Evolutionary conservation across 805 yeast species (phyloP).

Genomic region (Ogataea sp.): DNA sequence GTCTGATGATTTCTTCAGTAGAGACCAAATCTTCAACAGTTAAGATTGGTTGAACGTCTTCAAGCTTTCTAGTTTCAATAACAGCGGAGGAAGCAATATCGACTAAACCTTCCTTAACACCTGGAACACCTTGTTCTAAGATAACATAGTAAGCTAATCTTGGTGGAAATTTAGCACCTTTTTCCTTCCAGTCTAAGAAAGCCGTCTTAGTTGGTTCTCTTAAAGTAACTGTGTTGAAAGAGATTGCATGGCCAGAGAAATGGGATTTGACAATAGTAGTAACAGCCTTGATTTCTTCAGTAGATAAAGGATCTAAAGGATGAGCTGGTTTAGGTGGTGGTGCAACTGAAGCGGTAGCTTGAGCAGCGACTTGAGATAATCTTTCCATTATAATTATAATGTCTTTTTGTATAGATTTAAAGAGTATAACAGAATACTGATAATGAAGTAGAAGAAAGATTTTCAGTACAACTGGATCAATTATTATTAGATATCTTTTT

Average conservation of each 20-base stretch:
- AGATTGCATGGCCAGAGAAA: conserved; percentile 35
- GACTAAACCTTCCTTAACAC: conserved; percentile 66
- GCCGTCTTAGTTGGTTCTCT: conserved; percentile 63
- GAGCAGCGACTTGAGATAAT: conserved; percentile 54
- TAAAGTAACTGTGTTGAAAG: conserved; percentile 63
- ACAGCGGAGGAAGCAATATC: conserved; percentile 44
- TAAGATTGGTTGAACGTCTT: conserved; percentile 67
- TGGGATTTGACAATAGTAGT: conserved; percentile 43
- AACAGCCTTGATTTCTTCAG: conserved; percentile 52
- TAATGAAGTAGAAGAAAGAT: background rate
- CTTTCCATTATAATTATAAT: conserved; percentile 48
- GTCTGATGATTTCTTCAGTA: conserved; percentile 59
- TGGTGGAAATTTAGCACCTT: conserved; percentile 53
- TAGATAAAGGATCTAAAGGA: conserved; percentile 66
- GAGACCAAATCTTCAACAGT: conserved; percentile 58
- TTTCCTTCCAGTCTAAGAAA: conserved; percentile 58
- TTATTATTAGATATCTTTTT: no score
- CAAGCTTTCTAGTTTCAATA: conserved; percentile 37
- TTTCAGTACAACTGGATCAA: no score
- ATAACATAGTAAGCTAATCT: conserved; percentile 62
- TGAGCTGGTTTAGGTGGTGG: conserved; percentile 52
- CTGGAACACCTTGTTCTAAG: conserved; percentile 48
- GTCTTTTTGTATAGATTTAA: no score
- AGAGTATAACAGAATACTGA: no score
- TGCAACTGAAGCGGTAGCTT: conserved; percentile 45